phyloP scores from a whole-genome alignment of 2,329 filamentous ascomycete genomes.

The Exophiala alcalophila region DNA sequence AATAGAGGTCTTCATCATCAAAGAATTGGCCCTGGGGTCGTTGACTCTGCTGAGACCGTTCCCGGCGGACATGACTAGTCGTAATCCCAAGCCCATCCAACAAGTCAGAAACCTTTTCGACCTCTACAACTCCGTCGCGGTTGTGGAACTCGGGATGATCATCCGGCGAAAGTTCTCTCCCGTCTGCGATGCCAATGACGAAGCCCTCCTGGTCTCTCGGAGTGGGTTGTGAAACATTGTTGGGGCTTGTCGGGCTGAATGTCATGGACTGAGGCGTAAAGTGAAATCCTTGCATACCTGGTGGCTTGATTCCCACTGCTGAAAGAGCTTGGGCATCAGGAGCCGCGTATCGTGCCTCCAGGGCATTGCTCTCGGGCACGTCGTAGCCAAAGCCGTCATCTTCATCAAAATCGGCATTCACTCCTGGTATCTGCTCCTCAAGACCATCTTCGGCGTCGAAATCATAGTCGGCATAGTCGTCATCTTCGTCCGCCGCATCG shows the following conservation, averaged over 20 bases:
- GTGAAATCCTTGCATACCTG: conserved; percentile 32
- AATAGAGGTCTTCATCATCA: conserved; percentile 45
- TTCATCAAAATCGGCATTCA: conserved; percentile 47
- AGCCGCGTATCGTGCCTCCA: conserved; percentile 17
- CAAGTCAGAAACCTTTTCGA: conserved; percentile 12
- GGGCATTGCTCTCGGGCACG: conserved; percentile 11
- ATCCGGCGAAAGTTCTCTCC: conserved; percentile 20
- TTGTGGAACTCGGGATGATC: background rate
- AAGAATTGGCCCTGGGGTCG: conserved; percentile 24
- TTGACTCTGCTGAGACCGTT: conserved; percentile 9
- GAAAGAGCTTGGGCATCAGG: conserved; percentile 2
- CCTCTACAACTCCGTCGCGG: conserved; percentile 9
- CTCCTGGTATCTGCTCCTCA: conserved; percentile 49
- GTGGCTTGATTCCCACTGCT: conserved; percentile 30
- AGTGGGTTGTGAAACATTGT: conserved; percentile 30
- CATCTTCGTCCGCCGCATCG: conserved; percentile 31
- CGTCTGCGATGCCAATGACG: conserved; percentile 26
- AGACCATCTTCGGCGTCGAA: conserved; percentile 43
- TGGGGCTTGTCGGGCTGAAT: conserved; percentile 31
- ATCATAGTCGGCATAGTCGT: conserved; percentile 44
- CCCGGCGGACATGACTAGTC: conserved; percentile 12
- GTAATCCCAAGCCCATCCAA: conserved; percentile 28
- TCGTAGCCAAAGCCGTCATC: conserved; percentile 36
- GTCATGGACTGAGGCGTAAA: conserved; percentile 32
- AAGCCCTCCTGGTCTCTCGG: conserved; percentile 31